A percentile compares a stretch with the other conserved stretches of the same genome.
Evolutionary conservation across 2,329 filamentous ascomycete genomes (phyloP).

Genomic region (Pseudopithomyces chartarum): DNA sequence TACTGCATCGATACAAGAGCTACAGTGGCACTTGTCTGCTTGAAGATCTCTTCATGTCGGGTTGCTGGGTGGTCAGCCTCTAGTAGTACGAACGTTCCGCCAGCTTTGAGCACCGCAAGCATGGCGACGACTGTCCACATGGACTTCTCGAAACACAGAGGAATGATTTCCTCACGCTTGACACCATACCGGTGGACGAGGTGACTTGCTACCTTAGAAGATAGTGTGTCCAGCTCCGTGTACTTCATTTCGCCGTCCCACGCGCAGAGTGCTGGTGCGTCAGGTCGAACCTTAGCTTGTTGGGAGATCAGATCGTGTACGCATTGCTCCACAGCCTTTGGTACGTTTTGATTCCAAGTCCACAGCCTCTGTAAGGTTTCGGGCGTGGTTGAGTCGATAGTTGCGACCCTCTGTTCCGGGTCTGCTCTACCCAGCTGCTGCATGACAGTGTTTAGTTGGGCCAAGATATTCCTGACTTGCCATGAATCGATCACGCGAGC

Average conservation of each 20-base stretch:
- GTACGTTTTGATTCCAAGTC: no score
- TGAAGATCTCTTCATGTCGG: no score
- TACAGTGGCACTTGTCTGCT: no score
- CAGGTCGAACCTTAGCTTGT: background rate
- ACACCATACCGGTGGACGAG: conserved; percentile 8
- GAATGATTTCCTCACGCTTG: conserved; percentile 1
- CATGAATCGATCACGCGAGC: no score
- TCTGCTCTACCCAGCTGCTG: no score
- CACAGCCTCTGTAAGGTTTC: no score
- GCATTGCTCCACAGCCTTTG: background rate
- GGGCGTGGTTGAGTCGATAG: no score
- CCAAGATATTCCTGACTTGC: no score
- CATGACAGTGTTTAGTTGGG: no score
- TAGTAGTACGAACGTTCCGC: conserved; percentile 42
- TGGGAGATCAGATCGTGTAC: conserved; percentile 10
- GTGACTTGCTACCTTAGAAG: conserved; percentile 3
- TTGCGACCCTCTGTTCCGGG: no score
- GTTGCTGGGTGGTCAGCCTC: no score
- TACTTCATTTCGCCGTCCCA: conserved; percentile 16
- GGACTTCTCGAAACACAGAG: conserved; percentile 25
- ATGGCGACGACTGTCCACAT: conserved; percentile 38
- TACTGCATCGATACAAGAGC: background rate
- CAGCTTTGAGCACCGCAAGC: conserved; percentile 48
- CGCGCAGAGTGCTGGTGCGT: conserved; percentile 9
- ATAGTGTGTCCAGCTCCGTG: conserved; percentile 9